Evolutionary conservation across 2,329 filamentous ascomycete genomes (phyloP).

Genomic region (Hypocreales sp.): DNA sequence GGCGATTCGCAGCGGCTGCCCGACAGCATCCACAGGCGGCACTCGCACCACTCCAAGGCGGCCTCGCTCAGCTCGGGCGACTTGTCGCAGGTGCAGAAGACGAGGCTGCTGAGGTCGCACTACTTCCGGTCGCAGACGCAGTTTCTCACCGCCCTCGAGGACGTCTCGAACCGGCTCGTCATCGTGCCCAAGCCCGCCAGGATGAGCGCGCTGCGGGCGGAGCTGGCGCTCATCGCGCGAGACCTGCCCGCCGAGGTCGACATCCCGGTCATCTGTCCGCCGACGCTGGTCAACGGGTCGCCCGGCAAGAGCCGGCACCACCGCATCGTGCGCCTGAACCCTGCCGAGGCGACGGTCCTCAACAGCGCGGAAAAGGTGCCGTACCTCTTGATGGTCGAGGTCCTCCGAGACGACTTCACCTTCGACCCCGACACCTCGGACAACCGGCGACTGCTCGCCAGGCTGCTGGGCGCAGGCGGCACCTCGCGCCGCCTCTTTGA

Average conservation of each 20-base stretch:
- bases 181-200: constrained; percentile 69
- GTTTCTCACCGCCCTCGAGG: constrained; percentile 65
- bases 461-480: constrained; percentile 40
- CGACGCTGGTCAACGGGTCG: constrained; percentile 56
- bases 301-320: constrained; percentile 65
- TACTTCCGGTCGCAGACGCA: constrained; percentile 74
- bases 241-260: constrained; percentile 74
- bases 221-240: constrained; percentile 65
- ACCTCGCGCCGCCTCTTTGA: constrained; percentile 49
- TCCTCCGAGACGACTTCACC: constrained; percentile 66
- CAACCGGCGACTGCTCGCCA: constrained; percentile 50
- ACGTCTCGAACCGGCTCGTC: constrained; percentile 73
- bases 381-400: constrained; percentile 72
- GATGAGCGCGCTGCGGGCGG: constrained; percentile 65
- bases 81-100: constrained; percentile 49
- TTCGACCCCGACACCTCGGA: constrained; percentile 63
- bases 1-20: constrained; percentile 27
- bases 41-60: constrained; percentile 45
- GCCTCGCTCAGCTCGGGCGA: constrained; percentile 42
- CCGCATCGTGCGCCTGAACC: constrained; percentile 69
- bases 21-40: constrained; percentile 38
- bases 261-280: constrained; percentile 68
- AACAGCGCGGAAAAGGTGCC: constrained; percentile 81
- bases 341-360: constrained; percentile 68
- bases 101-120: constrained; percentile 60